Evolutionary conservation across 805 yeast genomes (phyloP).

Genomic region (Barnettozyma populi): DNA sequence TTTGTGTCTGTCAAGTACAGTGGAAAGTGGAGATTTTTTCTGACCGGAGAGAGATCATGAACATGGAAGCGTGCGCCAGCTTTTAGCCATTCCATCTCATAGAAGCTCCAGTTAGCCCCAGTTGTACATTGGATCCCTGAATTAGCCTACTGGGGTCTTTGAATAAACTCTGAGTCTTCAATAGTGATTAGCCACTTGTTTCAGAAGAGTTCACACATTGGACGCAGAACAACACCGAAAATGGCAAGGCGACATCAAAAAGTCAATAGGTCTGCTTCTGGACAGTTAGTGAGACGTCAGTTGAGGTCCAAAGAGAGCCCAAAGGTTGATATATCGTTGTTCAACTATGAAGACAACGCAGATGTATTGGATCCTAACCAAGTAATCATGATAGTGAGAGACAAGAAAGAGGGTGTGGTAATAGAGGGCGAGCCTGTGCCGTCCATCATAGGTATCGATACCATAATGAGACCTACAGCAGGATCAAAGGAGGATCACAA

Average conservation of each 20-base stretch:
- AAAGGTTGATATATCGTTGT: constrained; percentile 18
- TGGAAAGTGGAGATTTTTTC: not conserved
- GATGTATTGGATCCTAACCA: constrained; percentile 13
- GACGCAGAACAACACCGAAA: not conserved
- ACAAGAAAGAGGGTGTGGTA: constrained; percentile 1
- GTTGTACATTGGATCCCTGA: too few species aligned
- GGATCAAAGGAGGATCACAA: not conserved
- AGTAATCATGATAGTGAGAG: constrained; percentile 7
- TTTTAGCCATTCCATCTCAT: too few species aligned
- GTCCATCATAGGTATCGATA: constrained; percentile 1
- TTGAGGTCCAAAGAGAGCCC: constrained; percentile 18
- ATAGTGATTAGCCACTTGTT: too few species aligned
- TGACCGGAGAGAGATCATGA: too few species aligned
- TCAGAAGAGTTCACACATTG: not conserved
- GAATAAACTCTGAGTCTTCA: not conserved
- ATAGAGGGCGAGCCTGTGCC: constrained; percentile 1
- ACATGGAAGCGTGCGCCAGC: not conserved
- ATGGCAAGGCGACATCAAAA: not conserved
- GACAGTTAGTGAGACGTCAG: constrained; percentile 7
- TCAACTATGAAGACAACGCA: constrained; percentile 24
- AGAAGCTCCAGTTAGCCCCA: too few species aligned
- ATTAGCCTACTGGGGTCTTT: too few species aligned
- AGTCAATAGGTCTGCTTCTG: not conserved
- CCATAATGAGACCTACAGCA: constrained; percentile 6
- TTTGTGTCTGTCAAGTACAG: not conserved